Percentiles rank a stretch among this genome's conserved stretches.
phyloP scores from a whole-genome alignment of 306 rosid species.

The Prosopis cineraria region DNA sequence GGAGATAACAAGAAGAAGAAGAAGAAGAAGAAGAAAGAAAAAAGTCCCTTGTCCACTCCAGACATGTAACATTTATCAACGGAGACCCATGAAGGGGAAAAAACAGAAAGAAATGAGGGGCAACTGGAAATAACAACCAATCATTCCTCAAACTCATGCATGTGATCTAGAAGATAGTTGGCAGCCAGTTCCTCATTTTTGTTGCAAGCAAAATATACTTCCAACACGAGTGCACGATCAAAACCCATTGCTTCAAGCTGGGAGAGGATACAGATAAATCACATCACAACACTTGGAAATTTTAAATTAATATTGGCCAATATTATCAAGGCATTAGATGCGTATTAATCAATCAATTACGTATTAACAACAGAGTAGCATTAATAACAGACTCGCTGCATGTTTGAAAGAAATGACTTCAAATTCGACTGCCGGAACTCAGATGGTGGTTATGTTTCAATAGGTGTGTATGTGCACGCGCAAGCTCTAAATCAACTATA shows the following conservation, averaged over 20 bases:
- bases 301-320: slow-evolving; percentile 4
- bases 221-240: slow-evolving; percentile 77
- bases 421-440: background rate
- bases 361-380: background rate
- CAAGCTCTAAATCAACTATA: background rate
- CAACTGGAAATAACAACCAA: slow-evolving; percentile 7
- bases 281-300: background rate
- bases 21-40: background rate
- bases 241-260: slow-evolving; percentile 94
- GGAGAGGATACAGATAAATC: background rate
- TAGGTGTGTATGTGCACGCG: background rate
- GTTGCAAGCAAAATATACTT: slow-evolving; percentile 90
- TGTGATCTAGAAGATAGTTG: slow-evolving; percentile 89
- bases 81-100: slow-evolving; percentile 13
- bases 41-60: slow-evolving; percentile 28
- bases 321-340: background rate
- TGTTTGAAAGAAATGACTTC: background rate
- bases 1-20: background rate
- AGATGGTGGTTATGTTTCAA: background rate
- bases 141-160: slow-evolving; percentile 84
- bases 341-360: background rate
- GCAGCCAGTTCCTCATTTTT: slow-evolving; percentile 94
- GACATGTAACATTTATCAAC: slow-evolving; percentile 22
- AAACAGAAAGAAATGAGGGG: slow-evolving; percentile 27
- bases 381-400: background rate